Conservation (phyloP, 1,284 basidiomycete genomes). For the Neotropicomus parvogracilis region DNA sequence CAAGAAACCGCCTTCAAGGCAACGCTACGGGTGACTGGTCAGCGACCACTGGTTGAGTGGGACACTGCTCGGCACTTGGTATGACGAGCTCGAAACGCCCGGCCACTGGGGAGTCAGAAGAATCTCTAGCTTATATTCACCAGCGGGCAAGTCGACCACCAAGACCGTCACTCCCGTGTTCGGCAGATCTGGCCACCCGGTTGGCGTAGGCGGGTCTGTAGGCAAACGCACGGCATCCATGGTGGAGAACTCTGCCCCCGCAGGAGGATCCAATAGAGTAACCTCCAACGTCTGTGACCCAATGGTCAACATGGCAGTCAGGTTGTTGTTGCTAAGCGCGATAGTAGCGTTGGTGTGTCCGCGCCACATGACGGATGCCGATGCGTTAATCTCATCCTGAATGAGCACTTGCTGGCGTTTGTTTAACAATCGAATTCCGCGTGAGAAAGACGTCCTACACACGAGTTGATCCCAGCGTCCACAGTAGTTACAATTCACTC, state of each 20-base stretch:
- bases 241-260: slow-evolving; percentile 55
- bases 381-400: slow-evolving; percentile 78
- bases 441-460: slow-evolving; percentile 61
- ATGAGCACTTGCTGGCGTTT: slow-evolving; percentile 86
- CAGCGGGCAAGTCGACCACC: slow-evolving; percentile 68
- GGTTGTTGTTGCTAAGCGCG: slow-evolving; percentile 45
- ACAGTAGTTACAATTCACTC: slow-evolving; percentile 33
- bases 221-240: slow-evolving; percentile 51
- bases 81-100: slow-evolving; percentile 51
- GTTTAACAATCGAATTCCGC: slow-evolving; percentile 88
- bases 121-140: slow-evolving; percentile 71
- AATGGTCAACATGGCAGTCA: slow-evolving; percentile 56
- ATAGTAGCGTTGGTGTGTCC: slow-evolving; percentile 91
- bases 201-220: slow-evolving; percentile 61
- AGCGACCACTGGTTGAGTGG: slow-evolving; percentile 57
- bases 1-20: slow-evolving; percentile 5
- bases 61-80: slow-evolving; percentile 54
- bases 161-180: slow-evolving; percentile 83
- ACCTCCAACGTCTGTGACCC: slow-evolving; percentile 43
- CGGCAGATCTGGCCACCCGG: slow-evolving; percentile 55
- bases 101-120: slow-evolving; percentile 86
- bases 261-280: slow-evolving; percentile 54
- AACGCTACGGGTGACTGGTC: slow-evolving; percentile 52
- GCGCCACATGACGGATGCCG: slow-evolving; percentile 75
- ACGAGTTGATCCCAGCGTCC: slow-evolving; percentile 12